These are phyloP conservation scores for Thermothelomyces thermophilus DNA, from an alignment of 2,329 filamentous ascomycete genomes.

Conservation along the genomic window DNA sequence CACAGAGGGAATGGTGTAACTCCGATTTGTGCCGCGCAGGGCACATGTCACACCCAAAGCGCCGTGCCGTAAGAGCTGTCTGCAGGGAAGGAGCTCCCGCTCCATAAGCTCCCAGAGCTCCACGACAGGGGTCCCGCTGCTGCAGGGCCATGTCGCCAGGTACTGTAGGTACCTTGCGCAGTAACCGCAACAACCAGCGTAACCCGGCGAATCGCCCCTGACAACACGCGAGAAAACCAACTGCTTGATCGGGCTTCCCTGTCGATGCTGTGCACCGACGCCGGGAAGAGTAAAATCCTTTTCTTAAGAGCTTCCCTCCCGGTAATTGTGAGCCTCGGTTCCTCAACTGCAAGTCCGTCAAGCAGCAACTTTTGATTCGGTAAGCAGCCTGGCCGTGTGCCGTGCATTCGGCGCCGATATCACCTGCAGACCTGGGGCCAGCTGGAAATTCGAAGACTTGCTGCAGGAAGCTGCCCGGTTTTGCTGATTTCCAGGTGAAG, in stretches of 20 bases:
- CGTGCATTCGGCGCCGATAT: neutral
- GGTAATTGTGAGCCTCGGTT: neutral
- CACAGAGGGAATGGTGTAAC: slow-evolving; percentile 13
- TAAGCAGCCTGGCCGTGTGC: slow-evolving; percentile 9
- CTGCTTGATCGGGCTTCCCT: slow-evolving; percentile 25
- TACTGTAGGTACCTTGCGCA: slow-evolving; percentile 1
- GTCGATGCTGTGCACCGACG: slow-evolving; percentile 18
- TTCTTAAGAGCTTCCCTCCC: slow-evolving; percentile 19
- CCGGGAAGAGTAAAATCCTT: slow-evolving; percentile 24
- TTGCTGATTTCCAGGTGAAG: neutral
- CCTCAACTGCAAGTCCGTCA: slow-evolving; percentile 1
- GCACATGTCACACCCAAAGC: slow-evolving; percentile 17
- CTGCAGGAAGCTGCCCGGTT: neutral
- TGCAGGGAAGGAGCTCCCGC: slow-evolving; percentile 20
- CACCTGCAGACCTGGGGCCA: neutral
- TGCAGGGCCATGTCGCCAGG: slow-evolving; percentile 9
- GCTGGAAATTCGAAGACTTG: neutral
- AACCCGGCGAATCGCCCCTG: slow-evolving; percentile 25
- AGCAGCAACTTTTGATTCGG: slow-evolving; percentile 7
- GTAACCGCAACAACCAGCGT: slow-evolving; percentile 19
- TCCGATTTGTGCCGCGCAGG: slow-evolving; percentile 4
- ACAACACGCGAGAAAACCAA: slow-evolving; percentile 25
- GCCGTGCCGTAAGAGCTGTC: slow-evolving; percentile 16
- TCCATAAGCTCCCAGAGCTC: slow-evolving; percentile 16
- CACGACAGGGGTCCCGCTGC: slow-evolving; percentile 17